These are phyloP conservation scores for Solanum sitiens DNA, from an alignment of 257 asterid species.

Conservation along the genomic window DNA sequence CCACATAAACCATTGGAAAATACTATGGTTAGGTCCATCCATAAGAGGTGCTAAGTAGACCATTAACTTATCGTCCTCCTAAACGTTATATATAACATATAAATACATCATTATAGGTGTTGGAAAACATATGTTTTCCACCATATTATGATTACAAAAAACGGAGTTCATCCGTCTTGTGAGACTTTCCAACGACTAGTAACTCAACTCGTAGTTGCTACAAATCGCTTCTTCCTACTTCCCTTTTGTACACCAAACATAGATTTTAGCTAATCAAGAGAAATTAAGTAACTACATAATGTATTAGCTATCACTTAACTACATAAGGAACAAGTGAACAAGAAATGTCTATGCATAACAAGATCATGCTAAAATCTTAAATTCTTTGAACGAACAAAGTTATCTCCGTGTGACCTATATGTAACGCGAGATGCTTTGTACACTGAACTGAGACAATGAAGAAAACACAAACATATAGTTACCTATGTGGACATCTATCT, in stretches of 20 bases:
- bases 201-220: not conserved
- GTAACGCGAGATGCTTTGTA: not conserved
- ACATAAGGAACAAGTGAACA: not conserved
- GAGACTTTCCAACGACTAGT: not conserved
- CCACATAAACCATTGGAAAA: not conserved
- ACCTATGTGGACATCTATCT: slow-evolving; percentile 96
- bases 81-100: not conserved
- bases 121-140: not conserved
- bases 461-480: not conserved
- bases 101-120: not conserved
- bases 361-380: not conserved
- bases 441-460: not conserved
- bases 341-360: not conserved
- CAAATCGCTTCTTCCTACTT: not conserved
- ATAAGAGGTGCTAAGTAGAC: not conserved
- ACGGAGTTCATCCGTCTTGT: not conserved
- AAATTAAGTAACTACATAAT: not conserved
- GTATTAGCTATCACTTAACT: not conserved
- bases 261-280: not conserved
- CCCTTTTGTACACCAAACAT: not conserved
- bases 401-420: not conserved
- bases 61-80: not conserved
- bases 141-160: not conserved
- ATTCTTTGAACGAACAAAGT: not conserved
- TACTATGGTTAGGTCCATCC: not conserved